A percentile compares a stretch with the other conserved stretches of the same genome.
Evolutionary conservation across 1,139 yeast species (phyloP).

Genomic region (Arxiozyma bovina): DNA sequence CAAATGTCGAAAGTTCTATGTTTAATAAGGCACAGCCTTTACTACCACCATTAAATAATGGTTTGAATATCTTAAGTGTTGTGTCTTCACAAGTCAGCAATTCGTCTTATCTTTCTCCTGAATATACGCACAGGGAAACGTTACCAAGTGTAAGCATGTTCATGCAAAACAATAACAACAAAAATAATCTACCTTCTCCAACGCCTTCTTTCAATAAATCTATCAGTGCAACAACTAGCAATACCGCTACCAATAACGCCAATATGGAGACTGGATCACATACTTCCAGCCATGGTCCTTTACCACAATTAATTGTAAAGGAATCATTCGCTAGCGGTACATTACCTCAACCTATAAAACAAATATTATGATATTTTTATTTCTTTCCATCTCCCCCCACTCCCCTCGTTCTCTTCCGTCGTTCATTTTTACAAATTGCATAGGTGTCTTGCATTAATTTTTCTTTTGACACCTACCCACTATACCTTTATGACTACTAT

Average conservation of each 20-base stretch:
- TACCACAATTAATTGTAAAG: slow-evolving; percentile 10
- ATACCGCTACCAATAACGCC: background rate
- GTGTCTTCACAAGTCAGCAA: slow-evolving; percentile 16
- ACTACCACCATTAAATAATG: slow-evolving; percentile 10
- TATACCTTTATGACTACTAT: background rate
- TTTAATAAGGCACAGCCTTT: slow-evolving; percentile 1
- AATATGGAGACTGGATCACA: background rate
- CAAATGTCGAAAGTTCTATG: background rate
- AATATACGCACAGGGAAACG: background rate
- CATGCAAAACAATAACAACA: background rate
- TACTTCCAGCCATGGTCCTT: background rate
- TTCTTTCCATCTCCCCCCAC: background rate
- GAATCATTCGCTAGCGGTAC: slow-evolving; percentile 22
- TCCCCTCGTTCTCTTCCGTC: background rate
- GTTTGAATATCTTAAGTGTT: slow-evolving; percentile 20
- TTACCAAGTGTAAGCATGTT: slow-evolving; percentile 1
- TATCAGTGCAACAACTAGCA: background rate
- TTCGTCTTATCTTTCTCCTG: background rate
- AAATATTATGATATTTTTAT: slow-evolving; percentile 12
- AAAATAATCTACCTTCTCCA: background rate
- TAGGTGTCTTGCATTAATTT: background rate
- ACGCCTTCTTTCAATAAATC: background rate
- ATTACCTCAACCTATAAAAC: slow-evolving; percentile 29
- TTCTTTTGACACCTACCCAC: background rate
- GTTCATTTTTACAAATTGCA: background rate